A percentile compares a stretch with the other conserved stretches of the same genome.
Evolutionary conservation across 2,329 filamentous ascomycete genomes (phyloP).

Genomic region (Rhynchosporium graminicola): DNA sequence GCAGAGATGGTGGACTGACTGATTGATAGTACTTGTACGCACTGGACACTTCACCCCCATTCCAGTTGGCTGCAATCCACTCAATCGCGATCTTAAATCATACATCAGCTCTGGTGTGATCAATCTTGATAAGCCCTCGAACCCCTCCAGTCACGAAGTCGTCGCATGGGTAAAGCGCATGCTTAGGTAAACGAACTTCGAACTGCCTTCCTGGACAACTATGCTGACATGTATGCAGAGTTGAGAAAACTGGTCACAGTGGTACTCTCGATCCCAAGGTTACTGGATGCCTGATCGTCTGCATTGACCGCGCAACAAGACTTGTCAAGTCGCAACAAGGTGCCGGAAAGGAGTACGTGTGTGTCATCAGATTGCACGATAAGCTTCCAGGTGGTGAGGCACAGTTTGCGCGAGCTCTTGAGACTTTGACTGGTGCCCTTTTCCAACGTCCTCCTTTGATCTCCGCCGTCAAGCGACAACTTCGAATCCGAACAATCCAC

Average conservation of each 20-base stretch:
- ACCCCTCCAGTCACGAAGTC: constrained; percentile 97
- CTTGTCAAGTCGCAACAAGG: constrained; percentile 99
- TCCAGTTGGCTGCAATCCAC: constrained; percentile 84
- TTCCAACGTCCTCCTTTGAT: constrained; percentile 98
- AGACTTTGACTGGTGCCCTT: constrained; percentile 93
- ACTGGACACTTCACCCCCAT: constrained; percentile 98
- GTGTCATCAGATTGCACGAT: constrained; percentile 92
- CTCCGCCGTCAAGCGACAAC: constrained; percentile 96
- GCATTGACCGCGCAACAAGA: constrained; percentile 93
- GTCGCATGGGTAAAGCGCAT: constrained; percentile 99
- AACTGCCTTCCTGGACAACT: constrained; percentile 21
- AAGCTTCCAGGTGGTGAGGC: constrained; percentile 91
- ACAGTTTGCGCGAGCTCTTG: constrained; percentile 88
- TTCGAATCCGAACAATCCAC: constrained; percentile 97
- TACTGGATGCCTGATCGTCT: constrained; percentile 92
- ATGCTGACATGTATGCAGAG: constrained; percentile 49
- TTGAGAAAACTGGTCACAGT: constrained; percentile 97
- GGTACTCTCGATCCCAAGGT: constrained; percentile 98
- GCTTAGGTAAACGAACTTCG: constrained; percentile 62
- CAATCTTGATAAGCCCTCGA: constrained; percentile 96
- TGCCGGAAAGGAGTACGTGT: constrained; percentile 98
- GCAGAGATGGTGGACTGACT: constrained; percentile 10
- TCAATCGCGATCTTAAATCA: constrained; percentile 93
- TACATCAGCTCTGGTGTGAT: constrained; percentile 98
- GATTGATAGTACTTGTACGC: constrained; percentile 73